Conservation (phyloP, 2,329 filamentous ascomycete genomes). For the Conoideocrella luteorostrata region DNA sequence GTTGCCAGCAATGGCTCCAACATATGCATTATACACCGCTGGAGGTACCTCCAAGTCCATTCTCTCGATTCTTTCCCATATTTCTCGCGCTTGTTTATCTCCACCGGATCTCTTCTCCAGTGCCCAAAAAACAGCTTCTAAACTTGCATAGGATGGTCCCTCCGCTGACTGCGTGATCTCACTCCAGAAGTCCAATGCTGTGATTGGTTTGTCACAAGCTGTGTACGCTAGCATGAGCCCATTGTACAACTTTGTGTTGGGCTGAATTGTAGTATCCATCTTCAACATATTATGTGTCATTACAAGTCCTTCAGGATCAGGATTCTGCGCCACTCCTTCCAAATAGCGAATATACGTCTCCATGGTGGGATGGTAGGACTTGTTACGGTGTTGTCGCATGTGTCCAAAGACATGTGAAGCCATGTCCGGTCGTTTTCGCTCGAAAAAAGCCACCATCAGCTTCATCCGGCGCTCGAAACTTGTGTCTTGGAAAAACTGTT, state of each 20-base stretch:
- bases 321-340: constrained; percentile 60
- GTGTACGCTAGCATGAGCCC: constrained; percentile 82
- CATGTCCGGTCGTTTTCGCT: constrained; percentile 72
- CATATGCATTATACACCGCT: constrained; percentile 68
- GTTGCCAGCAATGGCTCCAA: constrained; percentile 68
- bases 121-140: constrained; percentile 73
- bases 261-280: constrained; percentile 75
- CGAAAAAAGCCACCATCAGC: constrained; percentile 79
- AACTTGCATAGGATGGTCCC: constrained; percentile 74
- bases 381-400: constrained; percentile 74
- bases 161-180: constrained; percentile 79
- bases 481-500: constrained; percentile 60
- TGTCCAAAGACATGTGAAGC: constrained; percentile 82
- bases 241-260: constrained; percentile 72
- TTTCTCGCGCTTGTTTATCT: constrained; percentile 53
- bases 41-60: constrained; percentile 76
- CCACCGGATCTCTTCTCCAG: constrained; percentile 60
- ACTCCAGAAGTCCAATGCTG: constrained; percentile 73
- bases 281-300: constrained; percentile 91
- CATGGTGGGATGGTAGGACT: constrained; percentile 56
- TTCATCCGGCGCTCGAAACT: constrained; percentile 57
- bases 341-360: constrained; percentile 76
- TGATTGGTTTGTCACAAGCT: constrained; percentile 56
- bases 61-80: constrained; percentile 64
- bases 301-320: constrained; percentile 55